phyloP scores from a whole-genome alignment of 371 early-diverging fungal species.

The Zopfochytrium polystomum region DNA sequence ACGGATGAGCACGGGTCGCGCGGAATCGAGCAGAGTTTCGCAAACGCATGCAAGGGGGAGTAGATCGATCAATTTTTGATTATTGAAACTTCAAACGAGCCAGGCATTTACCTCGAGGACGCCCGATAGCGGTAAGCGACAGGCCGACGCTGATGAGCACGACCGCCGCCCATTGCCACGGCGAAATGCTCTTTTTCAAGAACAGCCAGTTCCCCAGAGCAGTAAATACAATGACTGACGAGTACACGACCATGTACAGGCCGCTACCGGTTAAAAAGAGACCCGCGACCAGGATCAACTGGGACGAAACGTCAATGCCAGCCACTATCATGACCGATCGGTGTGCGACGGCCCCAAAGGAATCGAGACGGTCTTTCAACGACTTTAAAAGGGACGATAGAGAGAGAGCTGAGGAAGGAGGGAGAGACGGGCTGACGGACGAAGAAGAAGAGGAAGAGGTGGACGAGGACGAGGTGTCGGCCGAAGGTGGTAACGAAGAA shows the following conservation, averaged over 20 bases:
- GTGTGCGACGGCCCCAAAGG: slow-evolving; percentile 12
- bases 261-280: slow-evolving; percentile 74
- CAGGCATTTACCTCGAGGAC: slow-evolving; percentile 7
- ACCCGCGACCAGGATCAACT: slow-evolving; percentile 67
- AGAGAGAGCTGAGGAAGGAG: not conserved
- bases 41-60: too few relatives aligned
- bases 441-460: too few relatives aligned
- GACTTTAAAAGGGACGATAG: not conserved
- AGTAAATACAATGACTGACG: slow-evolving; percentile 72
- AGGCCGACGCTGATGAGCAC: slow-evolving; percentile 65
- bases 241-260: slow-evolving; percentile 53
- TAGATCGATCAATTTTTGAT: not conserved
- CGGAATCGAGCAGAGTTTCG: too few relatives aligned
- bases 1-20: too few relatives aligned
- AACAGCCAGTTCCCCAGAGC: slow-evolving; percentile 66
- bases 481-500: too few relatives aligned
- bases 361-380: slow-evolving; percentile 1
- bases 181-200: slow-evolving; percentile 54
- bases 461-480: too few relatives aligned
- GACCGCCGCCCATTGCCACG: slow-evolving; percentile 64
- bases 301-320: slow-evolving; percentile 62
- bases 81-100: not conserved
- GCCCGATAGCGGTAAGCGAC: slow-evolving; percentile 60
- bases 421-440: too few relatives aligned
- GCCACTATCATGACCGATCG: slow-evolving; percentile 32